These are phyloP conservation scores for Yamadazyma atmosphaerica DNA, from an alignment of 1,139 yeast genomes.

Conservation along the genomic window DNA sequence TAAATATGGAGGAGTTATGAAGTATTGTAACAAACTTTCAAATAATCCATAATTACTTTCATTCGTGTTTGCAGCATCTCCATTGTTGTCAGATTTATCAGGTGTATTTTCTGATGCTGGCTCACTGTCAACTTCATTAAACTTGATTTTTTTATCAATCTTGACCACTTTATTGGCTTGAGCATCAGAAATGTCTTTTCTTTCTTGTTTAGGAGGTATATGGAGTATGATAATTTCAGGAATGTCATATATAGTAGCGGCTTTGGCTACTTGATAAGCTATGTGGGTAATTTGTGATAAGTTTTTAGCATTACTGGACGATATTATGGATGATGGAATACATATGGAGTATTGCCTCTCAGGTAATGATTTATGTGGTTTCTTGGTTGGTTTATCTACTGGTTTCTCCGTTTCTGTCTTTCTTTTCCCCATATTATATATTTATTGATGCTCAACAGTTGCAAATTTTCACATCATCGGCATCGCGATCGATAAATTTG, in stretches of 20 bases:
- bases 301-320: slow-evolving; percentile 54
- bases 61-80: slow-evolving; percentile 3
- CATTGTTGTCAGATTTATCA: slow-evolving; percentile 11
- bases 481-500: not conserved
- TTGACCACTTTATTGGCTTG: slow-evolving; percentile 21
- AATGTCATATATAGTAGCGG: slow-evolving; percentile 67
- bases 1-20: slow-evolving; percentile 84
- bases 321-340: slow-evolving; percentile 62
- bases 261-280: slow-evolving; percentile 77
- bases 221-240: slow-evolving; percentile 73
- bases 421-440: slow-evolving; percentile 28
- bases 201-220: slow-evolving; percentile 27
- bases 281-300: slow-evolving; percentile 72
- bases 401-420: slow-evolving; percentile 19
- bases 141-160: slow-evolving; percentile 20
- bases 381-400: slow-evolving; percentile 27
- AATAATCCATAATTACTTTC: slow-evolving; percentile 49
- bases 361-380: slow-evolving; percentile 29
- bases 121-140: slow-evolving; percentile 11
- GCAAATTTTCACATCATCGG: not conserved
- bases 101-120: slow-evolving; percentile 7
- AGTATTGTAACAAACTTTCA: slow-evolving; percentile 75
- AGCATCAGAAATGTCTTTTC: slow-evolving; percentile 16
- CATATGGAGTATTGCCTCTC: slow-evolving; percentile 48
- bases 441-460: not conserved